Base-by-base conservation (phyloP, 148 eudicot species). In the Drosera capensis region DNA sequence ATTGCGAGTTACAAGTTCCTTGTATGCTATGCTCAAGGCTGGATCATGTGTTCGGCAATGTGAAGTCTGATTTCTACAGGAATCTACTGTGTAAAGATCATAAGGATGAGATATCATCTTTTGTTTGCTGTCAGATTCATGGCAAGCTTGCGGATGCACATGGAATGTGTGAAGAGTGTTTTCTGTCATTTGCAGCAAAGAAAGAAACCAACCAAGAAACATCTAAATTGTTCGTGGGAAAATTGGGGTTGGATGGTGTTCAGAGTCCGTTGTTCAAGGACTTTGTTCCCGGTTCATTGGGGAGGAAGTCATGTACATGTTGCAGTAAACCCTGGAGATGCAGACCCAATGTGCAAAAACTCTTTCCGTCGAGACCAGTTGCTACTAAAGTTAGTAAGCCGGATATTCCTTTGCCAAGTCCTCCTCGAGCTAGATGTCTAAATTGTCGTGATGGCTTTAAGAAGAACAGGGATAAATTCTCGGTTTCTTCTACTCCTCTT, bases 1-100 rank as follows among this genome's bases (percentile, higher is more conserved):
- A 73, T 44, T 70, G 82, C 43, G 65, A 64, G 22, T 57, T 85
- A 51, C 69, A 61, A 68, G 20, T 64, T 21, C 86, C 80, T 38
- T 85, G 90, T 52, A 45, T 66, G 30, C 49, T 85, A 23, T 80
- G 82, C 48, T 80, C 86, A 7, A 77, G 86, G 68, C 54, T 68
- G 15, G 82, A 69, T 43, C 77, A 73, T 51, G 62, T 64, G 30
- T 51, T 70, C 18, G 79, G 68, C 12, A 59, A 73, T 2, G 65
- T 68, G 25, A 70, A 67, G 28, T 56, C 63, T 0, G 59, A 59
- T 31, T 71, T 45, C 43, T 74, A 65, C 22, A 26, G 47, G 45
- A 57, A 55, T 41, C 14, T 73, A 3, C 51, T 80, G 11, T 84
- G 95, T 55, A 54, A 49, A 23, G 54, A 65, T 43, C 85, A 80